These are phyloP conservation scores for Fallopia convolvulus DNA, from an alignment of 148 eudicot genomes.

Conservation along the genomic window DNA sequence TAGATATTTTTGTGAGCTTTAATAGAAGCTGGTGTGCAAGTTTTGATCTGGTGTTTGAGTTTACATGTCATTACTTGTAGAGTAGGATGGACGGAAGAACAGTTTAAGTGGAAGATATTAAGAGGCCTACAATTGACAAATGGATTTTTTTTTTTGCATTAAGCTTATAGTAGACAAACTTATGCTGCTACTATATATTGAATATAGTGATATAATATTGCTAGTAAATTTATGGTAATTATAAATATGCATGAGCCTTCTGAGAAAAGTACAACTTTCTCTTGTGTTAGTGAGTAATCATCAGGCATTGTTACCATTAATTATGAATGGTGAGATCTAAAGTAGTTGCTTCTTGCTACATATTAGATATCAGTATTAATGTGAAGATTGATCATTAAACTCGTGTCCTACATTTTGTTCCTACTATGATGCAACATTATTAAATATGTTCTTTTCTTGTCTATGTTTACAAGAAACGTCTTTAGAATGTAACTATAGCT, in stretches of 20 bases:
- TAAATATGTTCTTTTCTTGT: too few relatives aligned
- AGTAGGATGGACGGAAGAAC: not conserved
- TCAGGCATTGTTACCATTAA: too few relatives aligned
- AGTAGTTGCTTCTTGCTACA: too few relatives aligned
- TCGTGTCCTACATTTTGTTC: too few relatives aligned
- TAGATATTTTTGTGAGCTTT: not conserved
- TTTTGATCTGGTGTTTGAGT: not conserved
- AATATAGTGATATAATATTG: not conserved
- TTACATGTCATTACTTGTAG: not conserved
- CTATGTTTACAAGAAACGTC: too few relatives aligned
- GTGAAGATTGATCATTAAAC: too few relatives aligned
- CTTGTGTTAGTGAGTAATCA: too few relatives aligned
- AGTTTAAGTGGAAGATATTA: not conserved
- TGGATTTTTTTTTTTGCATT: not conserved
- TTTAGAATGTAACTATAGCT: too few relatives aligned
- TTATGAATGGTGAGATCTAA: too few relatives aligned
- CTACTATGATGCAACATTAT: too few relatives aligned
- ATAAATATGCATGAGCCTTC: not conserved
- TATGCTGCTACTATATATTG: not conserved
- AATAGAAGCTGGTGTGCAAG: not conserved
- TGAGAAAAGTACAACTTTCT: not conserved
- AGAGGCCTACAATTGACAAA: not conserved
- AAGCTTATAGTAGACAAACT: not conserved
- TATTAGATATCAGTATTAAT: too few relatives aligned
- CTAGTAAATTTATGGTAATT: not conserved